Conservation (phyloP, 108 stramenopile species). For the Nitzschia sp. region DNA sequence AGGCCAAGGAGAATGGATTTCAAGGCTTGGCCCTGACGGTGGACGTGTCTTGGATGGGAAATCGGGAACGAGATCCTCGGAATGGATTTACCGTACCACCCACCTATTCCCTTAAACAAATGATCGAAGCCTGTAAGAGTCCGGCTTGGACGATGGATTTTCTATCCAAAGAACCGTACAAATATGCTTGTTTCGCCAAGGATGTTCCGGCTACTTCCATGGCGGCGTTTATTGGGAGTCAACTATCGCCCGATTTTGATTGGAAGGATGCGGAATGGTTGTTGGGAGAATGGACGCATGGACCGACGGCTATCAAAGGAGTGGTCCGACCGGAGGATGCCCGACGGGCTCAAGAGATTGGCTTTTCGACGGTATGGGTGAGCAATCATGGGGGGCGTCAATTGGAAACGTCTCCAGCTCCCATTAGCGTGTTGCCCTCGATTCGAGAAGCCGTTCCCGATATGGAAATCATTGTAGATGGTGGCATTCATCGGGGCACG, state of each 20-base stretch:
- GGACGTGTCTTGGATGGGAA: conserved; percentile 89
- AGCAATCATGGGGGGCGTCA: conserved; percentile 96
- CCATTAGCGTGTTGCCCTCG: conserved; percentile 88
- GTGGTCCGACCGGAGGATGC: conserved; percentile 92
- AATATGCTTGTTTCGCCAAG: conserved; percentile 69
- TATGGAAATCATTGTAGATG: conserved; percentile 89
- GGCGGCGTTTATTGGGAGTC: conserved; percentile 81
- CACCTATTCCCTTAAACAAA: conserved; percentile 62
- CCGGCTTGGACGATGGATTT: conserved; percentile 84
- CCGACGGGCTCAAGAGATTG: conserved; percentile 61
- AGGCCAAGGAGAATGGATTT: conserved; percentile 87
- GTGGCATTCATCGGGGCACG: conserved; percentile 90
- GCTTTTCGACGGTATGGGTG: conserved; percentile 92
- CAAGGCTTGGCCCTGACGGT: conserved; percentile 88
- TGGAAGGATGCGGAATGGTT: conserved; percentile 96
- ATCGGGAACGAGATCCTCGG: conserved; percentile 88
- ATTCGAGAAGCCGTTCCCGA: conserved; percentile 79
- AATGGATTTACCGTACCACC: conserved; percentile 91
- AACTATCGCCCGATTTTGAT: conserved; percentile 82
- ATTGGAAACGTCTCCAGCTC: conserved; percentile 88
- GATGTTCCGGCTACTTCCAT: conserved; percentile 72
- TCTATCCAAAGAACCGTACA: conserved; percentile 69
- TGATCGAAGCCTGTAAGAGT: conserved; percentile 56
- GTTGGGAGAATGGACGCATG: conserved; percentile 70
- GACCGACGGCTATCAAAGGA: conserved; percentile 86